Evolutionary conservation across 2,329 filamentous ascomycete species (phyloP), one percentile per base, ranked within the genome.

Genomic region (Claviceps sp.): DNA sequence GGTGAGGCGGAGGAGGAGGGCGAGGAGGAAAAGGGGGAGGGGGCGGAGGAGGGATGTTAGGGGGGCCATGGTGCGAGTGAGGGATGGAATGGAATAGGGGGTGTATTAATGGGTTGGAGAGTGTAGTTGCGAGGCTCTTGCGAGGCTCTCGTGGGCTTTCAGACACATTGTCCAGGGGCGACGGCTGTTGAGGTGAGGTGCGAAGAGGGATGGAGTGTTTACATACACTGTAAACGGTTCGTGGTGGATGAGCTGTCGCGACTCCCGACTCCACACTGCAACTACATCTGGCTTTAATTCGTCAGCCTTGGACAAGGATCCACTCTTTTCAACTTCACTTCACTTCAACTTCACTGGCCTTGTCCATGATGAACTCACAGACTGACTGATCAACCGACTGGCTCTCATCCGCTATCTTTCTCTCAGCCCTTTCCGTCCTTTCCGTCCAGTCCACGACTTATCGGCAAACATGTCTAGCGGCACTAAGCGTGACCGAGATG

Each of bases 1-100:
- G 37, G 73, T 66, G 5, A 80, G 64, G 55, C 93, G 87, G 24
- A 98, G 77, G 47, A 82, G 61, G 51, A 82, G 71, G 49, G 80
- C 74, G 13, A 77, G 66, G 50, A 70, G 56, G 65, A 84, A 81
- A 60, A 85, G 75, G 8, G 75, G 73, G 10, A 56, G 26, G 39
- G 67, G 68, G 41, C 61, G 60, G 22, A 69, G 59, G 50, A 70
- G 61, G 24, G 60, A 49, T 5, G 58, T 46, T 47, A 59, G 48
- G 14, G 44, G 42, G 41, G 45, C 17, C 43, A 50, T 53, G 42
- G 48, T 10, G 19, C 10, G 2, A 10, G 40, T 19, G 17, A 10
- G 17, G 4, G 40, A 5, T 5, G 17, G 4, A 3, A 11, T 34
- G 4, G 19, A 2, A 19, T 19, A 22, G 7, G 4, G 17, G n/a